Evolutionary conservation across 352 stramenopile species (phyloP), one percentile per base, ranked within the genome.

Genomic region (Achlya hypogyna): DNA sequence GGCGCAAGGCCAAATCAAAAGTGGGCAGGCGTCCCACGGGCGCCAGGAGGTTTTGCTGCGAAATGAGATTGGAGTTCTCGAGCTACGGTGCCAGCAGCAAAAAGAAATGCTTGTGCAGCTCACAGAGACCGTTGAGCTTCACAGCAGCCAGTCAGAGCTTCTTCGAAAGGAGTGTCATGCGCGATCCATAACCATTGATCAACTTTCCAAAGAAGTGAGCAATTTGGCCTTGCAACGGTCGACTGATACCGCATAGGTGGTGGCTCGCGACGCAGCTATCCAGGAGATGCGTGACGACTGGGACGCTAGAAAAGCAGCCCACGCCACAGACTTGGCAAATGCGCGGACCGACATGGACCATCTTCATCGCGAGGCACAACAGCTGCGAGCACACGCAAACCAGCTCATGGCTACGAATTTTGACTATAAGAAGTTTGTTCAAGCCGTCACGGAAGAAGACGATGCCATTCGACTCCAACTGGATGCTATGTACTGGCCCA

Each of bases 361-460:
- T 18, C 32, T 63, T 16, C 12, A 31, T 14, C 6, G 6, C 34
- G 34, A 42, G 6, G 34, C 14, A 6, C 34, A 42, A 42, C 34
- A 14, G 14, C 34, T 42, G 34, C 34, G 14, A 42, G 6, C 6
- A 6, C 6, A 6, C 6, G 34, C 14, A 6, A 14, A 42, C 6
- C 6, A 42, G 34, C 14, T 42, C 6, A 9, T 32, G 20, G 31
- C 34, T 3, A 31, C 40, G 20, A 1, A 49, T 9, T 42, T 42
- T 42, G 34, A 51, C 16, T 45, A 51, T 14, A 22, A 49, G 29
- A 32, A 18, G 14, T 34, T 63, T 14, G 54, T 63, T 34, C 20
- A 12, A 10, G 23, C 34, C 9, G 5, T 52, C 23, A 63, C 54
- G 12, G 54, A 63, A 51, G 54, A 63, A n/a, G 54, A 63, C 54